Base-by-base conservation (phyloP, 805 yeast genomes). In the Candida patagonica region DNA sequence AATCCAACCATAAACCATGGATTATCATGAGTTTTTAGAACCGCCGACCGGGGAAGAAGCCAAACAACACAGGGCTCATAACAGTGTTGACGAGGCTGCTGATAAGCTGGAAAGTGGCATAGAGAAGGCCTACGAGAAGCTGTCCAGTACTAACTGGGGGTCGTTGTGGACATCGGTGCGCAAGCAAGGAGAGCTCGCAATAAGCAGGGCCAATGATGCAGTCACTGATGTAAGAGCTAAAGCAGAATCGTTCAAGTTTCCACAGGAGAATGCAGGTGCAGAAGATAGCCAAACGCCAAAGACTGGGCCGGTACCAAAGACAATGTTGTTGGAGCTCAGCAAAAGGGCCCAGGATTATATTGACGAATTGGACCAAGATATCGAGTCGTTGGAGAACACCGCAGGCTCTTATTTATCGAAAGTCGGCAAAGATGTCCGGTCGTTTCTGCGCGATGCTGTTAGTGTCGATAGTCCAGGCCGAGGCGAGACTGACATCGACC, bases 301-400 rank as follows among this genome's bases (percentile, higher is more conserved):
- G 30, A 33, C 44, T n/a, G 4, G 12, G 26, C 23, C 40, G 6
- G 16, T n/a, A n/a, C n/a, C n/a, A n/a, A n/a, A 27, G 10, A 47
- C 52, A 21, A 52, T 53, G 57, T 50, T 65, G 30, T 42, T 46
- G n/a, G 53, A 53, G 27, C 48, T 53, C 45, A 60, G 56, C 47
- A 53, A 44, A 34, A 60, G 66, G 46, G 78, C 87, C 6, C 85
- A 81, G 49, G 69, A 68, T 34, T 74, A 72, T 38, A 64, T 87
- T 37, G 88, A 84, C 46, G 71, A 74, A 6, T 67, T 88, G 44
- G 96, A 87, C 57, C 62, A 73, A 47, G 79, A 77, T 49, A 65
- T 88, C 34, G 95, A 83, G 49, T 66, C 67, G 39, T 77, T 85
- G 6, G 96, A 88, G 56, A 72, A 70, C 38, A 60, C 69, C 24